Evolutionary conservation across 2,329 filamentous ascomycete genomes (phyloP), one percentile per base, ranked within the genome.

Genomic region (Plenodomus lindquistii): DNA sequence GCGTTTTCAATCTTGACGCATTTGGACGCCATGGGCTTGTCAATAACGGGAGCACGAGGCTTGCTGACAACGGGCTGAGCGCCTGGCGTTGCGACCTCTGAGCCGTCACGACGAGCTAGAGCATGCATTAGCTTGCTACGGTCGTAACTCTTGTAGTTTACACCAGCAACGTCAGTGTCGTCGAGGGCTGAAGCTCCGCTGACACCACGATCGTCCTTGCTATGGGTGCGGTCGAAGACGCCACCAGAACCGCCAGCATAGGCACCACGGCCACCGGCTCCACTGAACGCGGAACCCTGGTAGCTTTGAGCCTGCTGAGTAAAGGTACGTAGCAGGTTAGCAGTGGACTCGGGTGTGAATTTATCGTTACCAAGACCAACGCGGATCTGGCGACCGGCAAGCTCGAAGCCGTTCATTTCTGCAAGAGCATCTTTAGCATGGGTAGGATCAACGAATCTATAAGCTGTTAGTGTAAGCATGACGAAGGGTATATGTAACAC

Each of bases 361-460:
- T 97, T 97, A 89, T 99, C 94, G 80, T 97, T 99, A 77, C 94
- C 94, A 79, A 99, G 90, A 75, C 94, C 94, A 75, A 99, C 95
- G 72, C 94, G 91, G 73, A 99, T 97, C 57, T 92, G 91, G 72
- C 94, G 92, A 75, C 92, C 92, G 67, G 94, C 94, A 63, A 99
- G 86, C 77, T 97, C 94, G 78, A 97, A 99, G 58, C 93, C 92
- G 76, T 99, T 99, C 93, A 99, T 97, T 77, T 97, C 96, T 75
- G 97, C 91, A 57, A 99, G 81, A 54, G 94, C 95, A 73, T 96
- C 90, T 70, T 93, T 90, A 69, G 94, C 94, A 75, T 97, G 86
- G 57, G 85, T 85, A 50, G 93, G 91, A 69, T 97, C 89, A 67
- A 88, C 87, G 75, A 95, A 97, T 70, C 91, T 96, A 54, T 91